Conservation (phyloP, 2,329 filamentous ascomycete species). For the Diaporthe destruens region DNA sequence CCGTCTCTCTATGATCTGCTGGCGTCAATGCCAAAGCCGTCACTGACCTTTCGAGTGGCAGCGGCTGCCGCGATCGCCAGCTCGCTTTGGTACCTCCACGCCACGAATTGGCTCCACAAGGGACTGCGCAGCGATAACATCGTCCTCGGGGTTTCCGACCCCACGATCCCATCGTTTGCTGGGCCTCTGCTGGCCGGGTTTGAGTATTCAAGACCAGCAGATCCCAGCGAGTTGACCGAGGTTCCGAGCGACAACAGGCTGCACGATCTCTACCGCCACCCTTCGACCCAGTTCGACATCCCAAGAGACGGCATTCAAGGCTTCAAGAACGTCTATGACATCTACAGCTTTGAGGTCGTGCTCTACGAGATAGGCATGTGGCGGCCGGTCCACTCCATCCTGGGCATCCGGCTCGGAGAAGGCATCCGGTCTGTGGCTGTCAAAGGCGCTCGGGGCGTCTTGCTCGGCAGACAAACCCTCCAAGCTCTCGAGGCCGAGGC, state of each 20-base stretch:
- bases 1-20: constrained; percentile 23
- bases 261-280: constrained; percentile 60
- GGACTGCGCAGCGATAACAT: constrained; percentile 63
- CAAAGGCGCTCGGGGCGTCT: not conserved
- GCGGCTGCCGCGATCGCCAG: constrained; percentile 29
- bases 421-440: constrained; percentile 6
- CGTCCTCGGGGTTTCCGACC: too few relatives aligned
- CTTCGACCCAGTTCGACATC: constrained; percentile 45
- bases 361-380: constrained; percentile 65
- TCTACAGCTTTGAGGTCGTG: constrained; percentile 63
- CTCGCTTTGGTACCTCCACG: constrained; percentile 55
- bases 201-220: constrained; percentile 59
- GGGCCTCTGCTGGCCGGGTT: constrained; percentile 61
- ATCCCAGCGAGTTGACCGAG: constrained; percentile 55
- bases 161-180: constrained; percentile 27
- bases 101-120: constrained; percentile 67
- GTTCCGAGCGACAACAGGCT: constrained; percentile 52
- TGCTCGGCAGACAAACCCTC: constrained; percentile 22
- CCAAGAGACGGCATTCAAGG: constrained; percentile 50
- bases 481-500: constrained; percentile 35
- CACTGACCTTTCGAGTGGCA: constrained; percentile 24
- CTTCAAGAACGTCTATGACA: constrained; percentile 53
- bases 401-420: constrained; percentile 42
- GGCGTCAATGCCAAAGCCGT: constrained; percentile 20
- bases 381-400: constrained; percentile 57